Conservation (phyloP, 1,284 basidiomycete genomes). For the Baeospora myosura region DNA sequence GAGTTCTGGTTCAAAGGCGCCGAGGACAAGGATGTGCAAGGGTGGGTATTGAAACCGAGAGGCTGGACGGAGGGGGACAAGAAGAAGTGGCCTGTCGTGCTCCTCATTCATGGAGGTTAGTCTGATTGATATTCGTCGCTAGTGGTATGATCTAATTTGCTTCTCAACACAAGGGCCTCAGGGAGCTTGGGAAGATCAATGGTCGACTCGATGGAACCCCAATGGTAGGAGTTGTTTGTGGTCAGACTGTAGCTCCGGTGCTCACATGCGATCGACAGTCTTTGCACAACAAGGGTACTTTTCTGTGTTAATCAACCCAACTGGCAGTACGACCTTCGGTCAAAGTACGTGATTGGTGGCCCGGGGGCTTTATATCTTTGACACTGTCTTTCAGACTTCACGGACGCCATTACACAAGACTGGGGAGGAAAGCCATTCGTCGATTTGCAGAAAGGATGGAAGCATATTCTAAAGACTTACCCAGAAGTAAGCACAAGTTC, state of each 20-base stretch:
- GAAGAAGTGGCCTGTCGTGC: slow-evolving; percentile 69
- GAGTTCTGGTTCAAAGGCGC: slow-evolving; percentile 86
- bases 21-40: slow-evolving; percentile 64
- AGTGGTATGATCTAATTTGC: slow-evolving; percentile 2
- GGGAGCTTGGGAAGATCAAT: slow-evolving; percentile 75
- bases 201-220: slow-evolving; percentile 86
- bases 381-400: slow-evolving; percentile 49
- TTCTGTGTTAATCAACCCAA: slow-evolving; percentile 79
- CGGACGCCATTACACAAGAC: slow-evolving; percentile 69
- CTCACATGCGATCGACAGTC: slow-evolving; percentile 30
- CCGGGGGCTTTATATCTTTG: slow-evolving; percentile 1
- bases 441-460: slow-evolving; percentile 74
- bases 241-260: background rate
- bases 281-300: slow-evolving; percentile 84
- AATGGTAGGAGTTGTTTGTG: slow-evolving; percentile 40
- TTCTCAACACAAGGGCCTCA: slow-evolving; percentile 59
- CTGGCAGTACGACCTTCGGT: slow-evolving; percentile 83
- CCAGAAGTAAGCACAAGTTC: slow-evolving; percentile 64
- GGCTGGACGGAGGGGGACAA: slow-evolving; percentile 60
- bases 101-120: slow-evolving; percentile 71
- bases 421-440: slow-evolving; percentile 86
- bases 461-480: slow-evolving; percentile 58
- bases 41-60: slow-evolving; percentile 74
- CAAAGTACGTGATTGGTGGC: slow-evolving; percentile 44
- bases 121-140: background rate